Evolutionary conservation across 202 grass and related monocot genomes (phyloP).

Genomic region (Schoenoplectus tabernaemontani): DNA sequence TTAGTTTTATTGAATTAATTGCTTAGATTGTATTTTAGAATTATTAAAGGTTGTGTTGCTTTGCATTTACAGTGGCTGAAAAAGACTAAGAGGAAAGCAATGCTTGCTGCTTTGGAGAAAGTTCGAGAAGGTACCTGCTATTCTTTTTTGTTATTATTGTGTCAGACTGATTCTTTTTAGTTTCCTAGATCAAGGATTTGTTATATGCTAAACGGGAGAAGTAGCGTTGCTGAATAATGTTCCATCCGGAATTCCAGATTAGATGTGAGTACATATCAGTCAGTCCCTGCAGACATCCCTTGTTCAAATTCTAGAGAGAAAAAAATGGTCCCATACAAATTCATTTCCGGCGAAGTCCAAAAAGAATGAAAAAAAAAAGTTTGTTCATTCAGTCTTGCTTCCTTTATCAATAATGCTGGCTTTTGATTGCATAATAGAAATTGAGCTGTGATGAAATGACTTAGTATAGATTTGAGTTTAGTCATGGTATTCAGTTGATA

Average conservation of each 20-base stretch:
- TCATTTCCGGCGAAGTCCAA: neutral
- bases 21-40: neutral
- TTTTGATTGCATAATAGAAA: neutral
- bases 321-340: neutral
- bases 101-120: constrained; percentile 92
- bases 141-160: neutral
- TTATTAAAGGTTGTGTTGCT: neutral
- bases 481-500: neutral
- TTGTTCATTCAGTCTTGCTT: neutral
- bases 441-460: neutral
- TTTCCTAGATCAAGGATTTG: neutral
- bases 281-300: neutral
- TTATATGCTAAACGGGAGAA: neutral
- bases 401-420: neutral
- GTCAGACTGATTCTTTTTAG: neutral
- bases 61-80: constrained; percentile 55
- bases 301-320: neutral
- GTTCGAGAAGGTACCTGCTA: constrained; percentile 55
- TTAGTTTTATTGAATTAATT: neutral
- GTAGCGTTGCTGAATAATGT: neutral
- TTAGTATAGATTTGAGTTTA: neutral
- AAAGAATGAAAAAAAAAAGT: neutral
- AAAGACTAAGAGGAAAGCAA: constrained; percentile 93
- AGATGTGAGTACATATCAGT: neutral
- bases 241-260: neutral